Base-by-base conservation (phyloP, 2,329 filamentous ascomycete species). In the Aulographum hederae region DNA sequence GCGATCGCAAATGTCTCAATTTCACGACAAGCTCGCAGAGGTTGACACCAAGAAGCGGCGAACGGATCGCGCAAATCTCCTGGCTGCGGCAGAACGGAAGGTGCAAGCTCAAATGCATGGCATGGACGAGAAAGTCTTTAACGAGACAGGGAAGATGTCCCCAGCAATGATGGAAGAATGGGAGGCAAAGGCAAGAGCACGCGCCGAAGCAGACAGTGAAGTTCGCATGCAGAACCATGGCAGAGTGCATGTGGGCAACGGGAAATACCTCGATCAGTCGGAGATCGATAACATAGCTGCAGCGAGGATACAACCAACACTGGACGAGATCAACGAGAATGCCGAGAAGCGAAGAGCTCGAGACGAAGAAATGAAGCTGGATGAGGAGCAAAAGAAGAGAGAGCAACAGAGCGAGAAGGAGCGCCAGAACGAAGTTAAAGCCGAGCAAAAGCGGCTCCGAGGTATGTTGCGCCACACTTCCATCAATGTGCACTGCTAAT, bases 291-390 rank as follows among this genome's bases (percentile, higher is more conserved):
- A 70, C 4, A 78, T 93, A 41, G 85, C 85, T 3, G 67, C 71
- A 10, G 70, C 67, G 28, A 72, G 75, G 41, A 67, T 94, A 12
- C 79, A 86, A 48, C 85, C 85, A 4, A 72, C 89, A 0, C 52
- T 94, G 4, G 76, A 93, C 41, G 79, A 91, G 40, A 89, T 94
- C 38, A 73, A 75, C 32, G 73, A 79, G 32, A 79, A 74, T 46
- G 79, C 79, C 0, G 77, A 84, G 45, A 63, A 64, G 38, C 74
- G 82, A 47, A 63, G 69, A 25, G 78, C 76, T 30, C 65, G 73
- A 36, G 65, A 78, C 37, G 61, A 73, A 29, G 68, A 73, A 39
- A 52, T 68, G 8, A 64, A 67, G 26, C 48, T 72, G 13, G 76
- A 82, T 37, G 61, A 71, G 37, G 72, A 81, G 35, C 62, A 72